These are phyloP conservation scores for Cyberlindnera americana DNA, from an alignment of 805 yeast species.

Conservation along the genomic window DNA sequence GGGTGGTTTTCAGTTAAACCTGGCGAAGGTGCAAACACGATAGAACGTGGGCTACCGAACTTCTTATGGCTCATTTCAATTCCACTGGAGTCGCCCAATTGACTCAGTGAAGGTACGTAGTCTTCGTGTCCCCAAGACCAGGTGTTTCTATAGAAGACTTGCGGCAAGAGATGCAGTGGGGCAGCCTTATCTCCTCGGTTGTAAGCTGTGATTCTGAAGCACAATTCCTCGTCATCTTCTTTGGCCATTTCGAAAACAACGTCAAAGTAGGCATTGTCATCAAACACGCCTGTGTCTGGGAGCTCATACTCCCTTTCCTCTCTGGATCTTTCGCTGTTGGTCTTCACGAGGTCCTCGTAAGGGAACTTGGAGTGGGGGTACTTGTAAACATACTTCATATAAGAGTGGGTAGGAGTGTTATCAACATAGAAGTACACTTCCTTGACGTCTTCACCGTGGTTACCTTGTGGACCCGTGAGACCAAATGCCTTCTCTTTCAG, in stretches of 20 bases:
- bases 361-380: conserved; percentile 89
- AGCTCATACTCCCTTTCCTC: conserved; percentile 75
- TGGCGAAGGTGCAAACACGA: conserved; percentile 77
- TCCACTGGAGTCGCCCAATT: conserved; percentile 38
- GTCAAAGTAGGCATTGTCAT: conserved; percentile 69
- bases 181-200: conserved; percentile 81
- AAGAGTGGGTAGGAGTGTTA: conserved; percentile 90
- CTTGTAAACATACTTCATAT: conserved; percentile 87
- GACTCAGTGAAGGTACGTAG: conserved; percentile 44
- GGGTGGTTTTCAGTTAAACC: conserved; percentile 52
- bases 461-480: conserved; percentile 87
- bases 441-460: conserved; percentile 95
- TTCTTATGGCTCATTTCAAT: conserved; percentile 63
- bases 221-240: conserved; percentile 72
- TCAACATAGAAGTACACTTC: conserved; percentile 82
- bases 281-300: conserved; percentile 73
- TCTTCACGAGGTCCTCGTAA: conserved; percentile 66
- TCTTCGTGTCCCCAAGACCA: conserved; percentile 85
- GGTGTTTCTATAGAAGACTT: conserved; percentile 77
- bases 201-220: conserved; percentile 83
- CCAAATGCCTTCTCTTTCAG: conserved; percentile 87
- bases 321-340: conserved; percentile 62
- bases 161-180: conserved; percentile 86
- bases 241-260: conserved; percentile 89
- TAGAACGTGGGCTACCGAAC: conserved; percentile 60